Conservation (phyloP, 352 stramenopile genomes). For the Pythium monospermum region DNA sequence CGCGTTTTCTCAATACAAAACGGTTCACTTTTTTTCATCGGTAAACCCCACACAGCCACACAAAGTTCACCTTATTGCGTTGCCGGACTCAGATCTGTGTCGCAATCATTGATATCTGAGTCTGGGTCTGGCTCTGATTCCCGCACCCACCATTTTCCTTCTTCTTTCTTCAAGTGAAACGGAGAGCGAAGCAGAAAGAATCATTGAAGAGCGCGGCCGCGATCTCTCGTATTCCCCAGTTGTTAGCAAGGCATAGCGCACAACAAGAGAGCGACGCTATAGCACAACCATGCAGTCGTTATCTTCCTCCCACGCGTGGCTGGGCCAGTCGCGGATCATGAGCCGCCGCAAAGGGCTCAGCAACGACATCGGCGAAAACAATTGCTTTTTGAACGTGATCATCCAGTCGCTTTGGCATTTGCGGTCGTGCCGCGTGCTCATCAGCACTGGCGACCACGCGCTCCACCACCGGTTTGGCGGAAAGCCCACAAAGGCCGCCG, state of each 20-base stretch:
- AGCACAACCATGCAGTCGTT: constrained; percentile 8
- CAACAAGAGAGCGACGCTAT: too few species aligned
- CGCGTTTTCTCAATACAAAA: too few species aligned
- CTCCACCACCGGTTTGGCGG: constrained; percentile 58
- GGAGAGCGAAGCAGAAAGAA: too few species aligned
- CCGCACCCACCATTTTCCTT: too few species aligned
- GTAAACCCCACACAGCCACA: too few species aligned
- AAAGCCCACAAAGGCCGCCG: constrained; percentile 26
- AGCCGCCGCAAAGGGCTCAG: constrained; percentile 76
- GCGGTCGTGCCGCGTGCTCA: constrained; percentile 76
- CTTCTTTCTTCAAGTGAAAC: too few species aligned
- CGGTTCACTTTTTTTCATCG: constrained; percentile 29
- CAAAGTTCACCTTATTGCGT: constrained; percentile 18
- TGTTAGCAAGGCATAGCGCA: too few species aligned
- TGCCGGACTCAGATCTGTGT: too few species aligned
- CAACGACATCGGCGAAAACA: constrained; percentile 84
- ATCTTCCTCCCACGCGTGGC: constrained; percentile 16
- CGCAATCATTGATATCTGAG: too few species aligned
- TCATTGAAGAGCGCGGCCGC: too few species aligned
- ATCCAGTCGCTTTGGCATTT: constrained; percentile 90
- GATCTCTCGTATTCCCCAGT: too few species aligned
- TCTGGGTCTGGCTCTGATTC: too few species aligned
- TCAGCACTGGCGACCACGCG: constrained; percentile 72
- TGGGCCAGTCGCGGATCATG: constrained; percentile 25
- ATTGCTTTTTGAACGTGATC: constrained; percentile 91